Evolutionary conservation across 176 grass and related monocot genomes (phyloP).

Genomic region (Avena atlantica): DNA sequence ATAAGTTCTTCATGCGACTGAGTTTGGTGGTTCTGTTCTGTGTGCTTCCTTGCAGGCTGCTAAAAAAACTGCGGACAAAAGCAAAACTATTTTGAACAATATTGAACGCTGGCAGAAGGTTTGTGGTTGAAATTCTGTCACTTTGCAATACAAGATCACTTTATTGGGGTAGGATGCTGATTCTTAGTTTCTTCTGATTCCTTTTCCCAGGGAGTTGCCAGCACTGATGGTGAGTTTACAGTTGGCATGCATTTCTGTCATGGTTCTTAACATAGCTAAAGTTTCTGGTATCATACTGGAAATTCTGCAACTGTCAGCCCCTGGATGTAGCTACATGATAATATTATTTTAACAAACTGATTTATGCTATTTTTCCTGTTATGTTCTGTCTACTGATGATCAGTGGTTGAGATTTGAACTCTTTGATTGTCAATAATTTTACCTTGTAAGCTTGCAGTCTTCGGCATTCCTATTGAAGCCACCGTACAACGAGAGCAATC

Average conservation of each 20-base stretch:
- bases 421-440: constrained; percentile 31
- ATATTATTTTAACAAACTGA: constrained; percentile 19
- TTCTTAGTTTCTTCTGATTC: constrained; percentile 46
- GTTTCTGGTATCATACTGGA: neutral
- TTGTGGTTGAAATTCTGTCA: constrained; percentile 47
- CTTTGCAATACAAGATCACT: constrained; percentile 6
- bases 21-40: constrained; percentile 28
- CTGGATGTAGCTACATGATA: constrained; percentile 24
- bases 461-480: constrained; percentile 86
- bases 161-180: constrained; percentile 33
- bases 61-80: constrained; percentile 87
- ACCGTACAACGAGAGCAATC: constrained; percentile 78
- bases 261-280: constrained; percentile 12
- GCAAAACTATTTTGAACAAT: constrained; percentile 79
- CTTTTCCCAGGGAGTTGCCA: constrained; percentile 86
- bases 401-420: neutral
- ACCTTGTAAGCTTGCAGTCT: constrained; percentile 62
- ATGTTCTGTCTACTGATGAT: constrained; percentile 12
- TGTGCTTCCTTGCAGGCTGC: constrained; percentile 64
- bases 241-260: constrained; percentile 26
- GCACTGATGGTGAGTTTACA: constrained; percentile 81
- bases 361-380: constrained; percentile 3
- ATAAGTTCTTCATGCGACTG: constrained; percentile 5
- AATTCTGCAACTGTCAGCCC: constrained; percentile 24
- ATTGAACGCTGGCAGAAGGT: constrained; percentile 99